Evolutionary conservation across 2,329 filamentous ascomycete species (phyloP).

Genomic region (Microascus cirrosus): DNA sequence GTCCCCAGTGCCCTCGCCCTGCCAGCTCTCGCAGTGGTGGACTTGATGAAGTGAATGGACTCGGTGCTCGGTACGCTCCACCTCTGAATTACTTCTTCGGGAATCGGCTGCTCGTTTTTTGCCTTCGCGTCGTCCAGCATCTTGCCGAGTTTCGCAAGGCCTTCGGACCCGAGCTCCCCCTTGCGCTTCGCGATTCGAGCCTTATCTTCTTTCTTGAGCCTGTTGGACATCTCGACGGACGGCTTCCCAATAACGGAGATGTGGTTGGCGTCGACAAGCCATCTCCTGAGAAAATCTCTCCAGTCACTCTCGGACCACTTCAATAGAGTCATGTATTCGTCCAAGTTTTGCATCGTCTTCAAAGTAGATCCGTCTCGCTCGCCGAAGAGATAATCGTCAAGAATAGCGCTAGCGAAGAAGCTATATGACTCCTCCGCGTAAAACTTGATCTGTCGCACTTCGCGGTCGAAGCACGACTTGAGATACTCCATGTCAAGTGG

Average conservation of each 20-base stretch:
- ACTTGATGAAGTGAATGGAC: conserved; percentile 91
- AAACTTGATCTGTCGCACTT: conserved; percentile 72
- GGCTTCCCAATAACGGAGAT: conserved; percentile 83
- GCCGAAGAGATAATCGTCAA: conserved; percentile 87
- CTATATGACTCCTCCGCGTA: conserved; percentile 70
- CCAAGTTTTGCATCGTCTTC: conserved; percentile 42
- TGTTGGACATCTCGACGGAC: conserved; percentile 66
- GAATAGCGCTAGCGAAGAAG: conserved; percentile 76
- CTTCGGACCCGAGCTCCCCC: conserved; percentile 68
- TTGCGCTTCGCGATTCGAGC: conserved; percentile 69
- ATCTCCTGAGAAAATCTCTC: conserved; percentile 70
- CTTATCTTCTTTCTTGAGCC: conserved; percentile 73
- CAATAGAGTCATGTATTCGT: conserved; percentile 58
- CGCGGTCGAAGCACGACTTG: conserved; percentile 73
- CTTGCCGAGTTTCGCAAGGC: conserved; percentile 61
- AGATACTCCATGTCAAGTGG: conserved; percentile 86
- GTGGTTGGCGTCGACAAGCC: conserved; percentile 77
- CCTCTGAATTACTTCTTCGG: conserved; percentile 64
- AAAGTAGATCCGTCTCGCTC: conserved; percentile 71
- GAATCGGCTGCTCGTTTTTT: conserved; percentile 82
- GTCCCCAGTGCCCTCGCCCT: conserved; percentile 60
- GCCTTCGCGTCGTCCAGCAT: conserved; percentile 74
- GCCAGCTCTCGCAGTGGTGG: conserved; percentile 73
- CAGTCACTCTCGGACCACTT: conserved; percentile 77
- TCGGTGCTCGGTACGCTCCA: conserved; percentile 78